Percentiles rank a stretch among this genome's conserved stretches.
Conservation (phyloP, 2,329 filamentous ascomycete genomes). For the Xylaria sp. region DNA sequence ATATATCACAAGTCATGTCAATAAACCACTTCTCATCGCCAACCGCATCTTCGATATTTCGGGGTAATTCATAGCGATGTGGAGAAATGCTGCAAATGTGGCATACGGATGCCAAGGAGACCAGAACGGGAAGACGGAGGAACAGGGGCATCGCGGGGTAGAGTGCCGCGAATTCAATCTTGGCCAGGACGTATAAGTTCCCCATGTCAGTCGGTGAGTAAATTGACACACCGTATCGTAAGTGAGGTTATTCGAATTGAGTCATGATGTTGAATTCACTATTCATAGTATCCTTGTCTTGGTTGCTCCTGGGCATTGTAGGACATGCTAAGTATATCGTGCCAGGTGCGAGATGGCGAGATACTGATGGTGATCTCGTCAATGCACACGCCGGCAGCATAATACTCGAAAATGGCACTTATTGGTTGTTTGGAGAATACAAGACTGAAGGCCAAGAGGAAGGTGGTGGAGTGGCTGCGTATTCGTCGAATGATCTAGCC, state of each 20-base stretch:
- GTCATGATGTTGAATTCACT: slow-evolving; percentile 20
- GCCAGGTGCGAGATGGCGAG: slow-evolving; percentile 69
- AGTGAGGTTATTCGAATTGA: not conserved
- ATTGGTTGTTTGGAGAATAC: slow-evolving; percentile 72
- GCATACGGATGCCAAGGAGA: not conserved
- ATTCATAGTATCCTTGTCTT: slow-evolving; percentile 5
- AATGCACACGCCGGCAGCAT: slow-evolving; percentile 71
- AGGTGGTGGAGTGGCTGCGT: slow-evolving; percentile 69
- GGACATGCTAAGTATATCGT: slow-evolving; percentile 66
- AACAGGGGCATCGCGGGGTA: slow-evolving; percentile 34
- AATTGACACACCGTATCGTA: slow-evolving; percentile 13
- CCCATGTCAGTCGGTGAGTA: not conserved
- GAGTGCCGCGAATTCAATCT: slow-evolving; percentile 26
- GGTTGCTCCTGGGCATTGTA: slow-evolving; percentile 40
- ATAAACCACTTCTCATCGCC: slow-evolving; percentile 17
- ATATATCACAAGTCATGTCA: not conserved
- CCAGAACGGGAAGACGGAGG: slow-evolving; percentile 9
- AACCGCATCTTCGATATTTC: slow-evolving; percentile 22
- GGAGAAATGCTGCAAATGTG: slow-evolving; percentile 37
- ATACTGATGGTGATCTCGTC: slow-evolving; percentile 68
- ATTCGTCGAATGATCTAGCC: slow-evolving; percentile 69
- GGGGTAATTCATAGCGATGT: slow-evolving; percentile 45
- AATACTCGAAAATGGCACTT: slow-evolving; percentile 63
- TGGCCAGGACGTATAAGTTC: slow-evolving; percentile 27
- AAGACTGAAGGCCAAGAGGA: slow-evolving; percentile 68